Base-by-base conservation (phyloP, 352 stramenopile species). In the Globisporangium rhizosaccharum region DNA sequence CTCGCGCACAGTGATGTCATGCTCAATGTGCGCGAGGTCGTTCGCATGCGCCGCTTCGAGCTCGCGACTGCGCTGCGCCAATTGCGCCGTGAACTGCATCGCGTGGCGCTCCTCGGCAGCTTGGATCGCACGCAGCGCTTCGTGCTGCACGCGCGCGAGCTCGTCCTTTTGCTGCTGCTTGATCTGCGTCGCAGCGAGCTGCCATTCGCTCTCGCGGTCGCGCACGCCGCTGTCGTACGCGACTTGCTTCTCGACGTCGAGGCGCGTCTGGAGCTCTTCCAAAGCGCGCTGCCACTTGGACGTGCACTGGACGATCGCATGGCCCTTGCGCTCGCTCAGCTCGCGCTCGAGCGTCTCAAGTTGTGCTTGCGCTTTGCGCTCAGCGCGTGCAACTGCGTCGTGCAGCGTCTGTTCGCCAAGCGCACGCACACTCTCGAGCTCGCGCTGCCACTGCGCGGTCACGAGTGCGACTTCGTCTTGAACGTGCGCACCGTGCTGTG, bases 191-290 rank as follows among this genome's bases (percentile, higher is more conserved):
- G 83, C 83, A 3, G 83, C 83, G 47, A 85, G 73, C 54, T 91
- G 83, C 83, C 83, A 92, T 46, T 91, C 81, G 11, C 66, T 74
- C 56, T 92, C 83, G 1, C 83, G 81, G 63, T 92, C 83, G 42
- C 79, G 66, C 9, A 82, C n/a, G 0, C 83, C 83, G 60, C 68
- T 73, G 5, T 84, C 73, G 56, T 92, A 92, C 26, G 69, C 62
- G 5, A 72, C 59, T 25, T 77, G 77, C 47, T 82, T 90, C 25
- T 92, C 83, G 6, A 76, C 56, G 18, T 89, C 75, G 0, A 90
- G 56, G 6, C 83, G 71, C 51, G 76, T 74, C 41, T 90, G 77
- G 6, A 89, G 63, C 23, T 90, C 83, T 42, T 88, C 69, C 49
- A 88, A 73, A 4, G 77, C 74, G 33, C 73, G 73, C 51, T 92